phyloP scores from a whole-genome alignment of 2,329 filamentous ascomycete genomes.

The Colletotrichum chlorophyti region DNA sequence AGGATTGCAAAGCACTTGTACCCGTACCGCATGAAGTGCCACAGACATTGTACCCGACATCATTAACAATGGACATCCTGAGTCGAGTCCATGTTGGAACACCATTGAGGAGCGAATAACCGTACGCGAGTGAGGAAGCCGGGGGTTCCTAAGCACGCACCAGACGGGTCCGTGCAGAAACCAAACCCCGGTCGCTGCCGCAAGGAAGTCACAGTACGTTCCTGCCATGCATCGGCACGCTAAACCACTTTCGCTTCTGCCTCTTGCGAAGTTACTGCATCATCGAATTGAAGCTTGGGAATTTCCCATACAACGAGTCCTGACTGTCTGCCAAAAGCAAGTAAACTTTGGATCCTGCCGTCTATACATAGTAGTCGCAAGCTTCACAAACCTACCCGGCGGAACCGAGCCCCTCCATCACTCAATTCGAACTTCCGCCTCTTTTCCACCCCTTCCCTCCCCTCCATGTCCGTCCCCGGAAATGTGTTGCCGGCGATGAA shows the following conservation, averaged over 20 bases:
- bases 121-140: background rate
- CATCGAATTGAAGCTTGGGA: conserved; percentile 17
- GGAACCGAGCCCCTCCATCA: background rate
- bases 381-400: no score
- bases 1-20: no score
- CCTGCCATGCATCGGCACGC: background rate
- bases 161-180: background rate
- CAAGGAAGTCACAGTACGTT: no score
- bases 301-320: conserved; percentile 13
- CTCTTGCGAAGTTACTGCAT: conserved; percentile 14
- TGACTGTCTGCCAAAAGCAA: conserved; percentile 1
- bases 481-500: conserved; percentile 28
- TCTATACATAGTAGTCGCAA: no score
- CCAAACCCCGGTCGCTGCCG: no score
- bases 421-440: background rate
- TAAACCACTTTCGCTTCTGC: background rate
- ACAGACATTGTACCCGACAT: no score
- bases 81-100: no score
- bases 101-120: no score
- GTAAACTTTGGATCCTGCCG: background rate
- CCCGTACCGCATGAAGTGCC: no score
- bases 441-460: background rate
- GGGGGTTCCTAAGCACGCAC: background rate
- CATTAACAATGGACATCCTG: no score
- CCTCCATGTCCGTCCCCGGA: conserved; percentile 17